phyloP scores from a whole-genome alignment of 768 basidiomycete genomes.

The Lactarius indigo region DNA sequence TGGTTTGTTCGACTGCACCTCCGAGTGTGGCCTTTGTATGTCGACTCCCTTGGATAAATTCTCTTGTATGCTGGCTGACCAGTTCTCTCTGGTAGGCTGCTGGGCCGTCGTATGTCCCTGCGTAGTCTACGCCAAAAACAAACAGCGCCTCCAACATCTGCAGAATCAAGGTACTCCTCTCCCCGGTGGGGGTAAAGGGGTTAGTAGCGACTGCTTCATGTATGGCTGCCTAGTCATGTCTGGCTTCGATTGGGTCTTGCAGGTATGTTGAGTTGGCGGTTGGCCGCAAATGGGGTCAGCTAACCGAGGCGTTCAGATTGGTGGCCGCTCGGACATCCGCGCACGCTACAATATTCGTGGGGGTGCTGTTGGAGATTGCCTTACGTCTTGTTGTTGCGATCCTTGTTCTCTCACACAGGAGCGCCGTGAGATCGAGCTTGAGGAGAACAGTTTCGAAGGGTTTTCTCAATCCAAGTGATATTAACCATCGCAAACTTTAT shows the following conservation, averaged over 20 bases:
- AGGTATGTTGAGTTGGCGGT: conserved; percentile 5
- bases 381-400: conserved; percentile 39
- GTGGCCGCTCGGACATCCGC: conserved; percentile 40
- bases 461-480: neutral
- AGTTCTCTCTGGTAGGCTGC: conserved; percentile 30
- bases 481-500: too few relatives aligned
- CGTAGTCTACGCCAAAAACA: conserved; percentile 39
- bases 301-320: conserved; percentile 32
- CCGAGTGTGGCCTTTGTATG: conserved; percentile 31
- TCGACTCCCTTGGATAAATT: neutral
- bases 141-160: conserved; percentile 39
- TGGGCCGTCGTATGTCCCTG: conserved; percentile 41
- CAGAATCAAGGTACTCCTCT: conserved; percentile 36
- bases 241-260: conserved; percentile 34
- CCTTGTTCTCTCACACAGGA: conserved; percentile 51
- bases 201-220: conserved; percentile 37
- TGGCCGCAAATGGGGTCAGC: neutral
- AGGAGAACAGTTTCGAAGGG: conserved; percentile 37
- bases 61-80: conserved; percentile 20
- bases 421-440: conserved; percentile 44
- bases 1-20: conserved; percentile 29
- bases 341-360: conserved; percentile 47
- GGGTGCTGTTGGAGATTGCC: conserved; percentile 40
- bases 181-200: conserved; percentile 37
- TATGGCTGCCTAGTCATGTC: conserved; percentile 32